Evolutionary conservation across 176 grass and related monocot genomes (phyloP).

Genomic region (Typha latifolia): DNA sequence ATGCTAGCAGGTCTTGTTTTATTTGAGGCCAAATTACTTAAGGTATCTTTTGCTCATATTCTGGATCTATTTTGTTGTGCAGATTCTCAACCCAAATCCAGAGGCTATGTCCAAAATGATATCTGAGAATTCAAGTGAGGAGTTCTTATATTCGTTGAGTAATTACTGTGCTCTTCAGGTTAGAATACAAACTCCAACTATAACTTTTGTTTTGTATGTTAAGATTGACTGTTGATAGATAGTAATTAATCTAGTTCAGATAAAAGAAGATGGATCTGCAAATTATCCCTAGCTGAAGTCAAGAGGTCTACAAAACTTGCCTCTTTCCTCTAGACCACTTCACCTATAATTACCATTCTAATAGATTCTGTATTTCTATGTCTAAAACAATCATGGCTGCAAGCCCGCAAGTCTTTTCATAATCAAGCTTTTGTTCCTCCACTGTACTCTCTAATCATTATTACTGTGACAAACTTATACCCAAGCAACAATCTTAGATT

Average conservation of each 20-base stretch:
- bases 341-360: background rate
- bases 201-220: background rate
- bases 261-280: background rate
- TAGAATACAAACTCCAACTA: conserved; percentile 17
- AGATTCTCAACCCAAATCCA: conserved; percentile 99
- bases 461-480: no score
- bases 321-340: background rate
- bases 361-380: background rate
- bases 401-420: no score
- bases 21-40: background rate
- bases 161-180: conserved; percentile 99
- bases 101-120: conserved; percentile 97
- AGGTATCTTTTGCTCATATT: conserved; percentile 4
- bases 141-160: conserved; percentile 89
- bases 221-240: background rate
- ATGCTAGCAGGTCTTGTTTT: background rate
- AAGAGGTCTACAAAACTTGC: background rate
- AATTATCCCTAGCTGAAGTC: background rate
- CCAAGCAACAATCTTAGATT: no score
- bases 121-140: conserved; percentile 91
- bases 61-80: conserved; percentile 15
- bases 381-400: no score
- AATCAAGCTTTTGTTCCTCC: no score
- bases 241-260: background rate
- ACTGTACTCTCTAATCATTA: no score